Evolutionary conservation across 1,139 yeast species (phyloP).

Genomic region (Sugiyamaella sp.): DNA sequence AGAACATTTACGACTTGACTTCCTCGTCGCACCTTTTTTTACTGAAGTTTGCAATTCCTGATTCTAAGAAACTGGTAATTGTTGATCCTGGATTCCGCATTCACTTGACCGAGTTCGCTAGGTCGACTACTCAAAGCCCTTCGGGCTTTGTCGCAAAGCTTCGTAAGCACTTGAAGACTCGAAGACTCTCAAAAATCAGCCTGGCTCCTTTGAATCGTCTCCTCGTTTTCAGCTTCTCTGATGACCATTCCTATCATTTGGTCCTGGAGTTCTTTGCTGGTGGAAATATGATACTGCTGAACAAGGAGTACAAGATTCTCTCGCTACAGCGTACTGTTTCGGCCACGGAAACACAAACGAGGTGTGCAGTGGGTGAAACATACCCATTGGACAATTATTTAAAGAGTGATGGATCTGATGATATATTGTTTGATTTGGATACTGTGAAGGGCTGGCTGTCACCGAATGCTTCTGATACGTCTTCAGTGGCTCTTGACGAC

Average conservation of each 20-base stretch:
- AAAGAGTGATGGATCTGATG: conserved; percentile 15
- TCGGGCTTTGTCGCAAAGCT: conserved; percentile 83
- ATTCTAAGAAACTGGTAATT: conserved; percentile 72
- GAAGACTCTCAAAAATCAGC: conserved; percentile 70
- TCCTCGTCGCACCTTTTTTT: conserved; percentile 74
- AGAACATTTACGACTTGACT: conserved; percentile 81
- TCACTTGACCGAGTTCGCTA: conserved; percentile 76
- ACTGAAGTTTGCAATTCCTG: conserved; percentile 81
- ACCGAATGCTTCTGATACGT: not conserved
- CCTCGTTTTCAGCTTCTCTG: conserved; percentile 77
- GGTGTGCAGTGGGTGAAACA: conserved; percentile 65
- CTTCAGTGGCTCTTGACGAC: conserved; percentile 18
- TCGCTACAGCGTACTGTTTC: conserved; percentile 77
- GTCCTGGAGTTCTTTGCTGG: conserved; percentile 94
- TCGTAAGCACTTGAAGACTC: conserved; percentile 81
- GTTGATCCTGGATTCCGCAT: conserved; percentile 86
- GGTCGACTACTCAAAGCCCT: conserved; percentile 80
- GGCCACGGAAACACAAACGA: conserved; percentile 45
- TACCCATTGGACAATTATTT: conserved; percentile 51
- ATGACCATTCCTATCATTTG: conserved; percentile 68
- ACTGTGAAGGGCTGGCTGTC: conserved; percentile 27
- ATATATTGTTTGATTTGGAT: conserved; percentile 19
- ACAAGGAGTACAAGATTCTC: conserved; percentile 65
- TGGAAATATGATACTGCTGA: conserved; percentile 82
- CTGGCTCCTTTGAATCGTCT: conserved; percentile 82